A percentile compares a stretch with the other conserved stretches of the same genome.
Evolutionary conservation across 805 yeast genomes (phyloP).

Genomic region (Candida dendrica): DNA sequence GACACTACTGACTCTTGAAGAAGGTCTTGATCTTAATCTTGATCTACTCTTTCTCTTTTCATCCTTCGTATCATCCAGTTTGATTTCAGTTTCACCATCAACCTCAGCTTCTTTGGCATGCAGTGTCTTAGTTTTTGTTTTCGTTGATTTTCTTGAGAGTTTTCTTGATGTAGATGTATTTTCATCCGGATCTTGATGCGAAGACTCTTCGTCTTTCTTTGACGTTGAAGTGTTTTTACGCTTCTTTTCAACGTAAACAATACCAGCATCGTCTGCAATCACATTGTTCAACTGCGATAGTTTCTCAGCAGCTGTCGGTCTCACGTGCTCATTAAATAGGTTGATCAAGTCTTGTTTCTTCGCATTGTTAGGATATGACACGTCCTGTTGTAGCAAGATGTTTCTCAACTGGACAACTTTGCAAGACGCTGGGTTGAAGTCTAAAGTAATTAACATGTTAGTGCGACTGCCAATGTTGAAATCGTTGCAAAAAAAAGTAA

Average conservation of each 20-base stretch:
- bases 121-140: constrained; percentile 14
- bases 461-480: too few relatives aligned
- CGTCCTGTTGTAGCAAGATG: constrained; percentile 53
- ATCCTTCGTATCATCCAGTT: constrained; percentile 4
- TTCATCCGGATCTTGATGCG: constrained; percentile 1
- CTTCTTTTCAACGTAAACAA: constrained; percentile 29
- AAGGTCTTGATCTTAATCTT: constrained; percentile 7
- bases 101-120: too few relatives aligned
- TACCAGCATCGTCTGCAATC: constrained; percentile 28
- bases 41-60: constrained; percentile 5
- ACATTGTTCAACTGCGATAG: constrained; percentile 25
- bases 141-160: constrained; percentile 9
- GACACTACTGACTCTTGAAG: not conserved
- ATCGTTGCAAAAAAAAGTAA: too few relatives aligned
- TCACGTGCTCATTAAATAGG: constrained; percentile 49
- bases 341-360: constrained; percentile 60
- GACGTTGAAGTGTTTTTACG: constrained; percentile 1
- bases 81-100: constrained; percentile 11
- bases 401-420: constrained; percentile 67
- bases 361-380: constrained; percentile 54
- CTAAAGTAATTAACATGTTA: constrained; percentile 18
- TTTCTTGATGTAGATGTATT: too few relatives aligned
- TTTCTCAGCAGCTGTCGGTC: constrained; percentile 38
- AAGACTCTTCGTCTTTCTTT: constrained; percentile 5
- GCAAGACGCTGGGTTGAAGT: constrained; percentile 60